Conservation (phyloP, 257 asterid genomes). For the Eustoma russellianum region DNA sequence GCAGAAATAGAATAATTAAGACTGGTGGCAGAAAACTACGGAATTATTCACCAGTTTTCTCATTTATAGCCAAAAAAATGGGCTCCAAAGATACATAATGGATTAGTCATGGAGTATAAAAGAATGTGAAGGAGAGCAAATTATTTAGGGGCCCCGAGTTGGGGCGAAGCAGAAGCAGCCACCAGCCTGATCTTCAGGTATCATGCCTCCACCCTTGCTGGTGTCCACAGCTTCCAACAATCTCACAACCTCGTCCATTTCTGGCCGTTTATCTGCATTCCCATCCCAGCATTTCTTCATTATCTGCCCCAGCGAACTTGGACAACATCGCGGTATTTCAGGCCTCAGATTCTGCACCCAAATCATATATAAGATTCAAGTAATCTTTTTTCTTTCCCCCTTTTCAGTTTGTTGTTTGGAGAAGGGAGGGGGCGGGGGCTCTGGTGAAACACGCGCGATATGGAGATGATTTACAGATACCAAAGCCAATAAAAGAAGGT, state of each 20-base stretch:
- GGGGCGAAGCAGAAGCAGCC: constrained; percentile 80
- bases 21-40: too few relatives aligned
- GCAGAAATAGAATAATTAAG: too few relatives aligned
- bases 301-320: constrained; percentile 42
- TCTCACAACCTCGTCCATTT: constrained; percentile 81
- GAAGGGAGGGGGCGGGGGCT: too few relatives aligned
- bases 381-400: too few relatives aligned
- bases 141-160: constrained; percentile 46
- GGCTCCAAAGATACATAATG: constrained; percentile 4
- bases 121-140: too few relatives aligned
- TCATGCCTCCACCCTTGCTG: constrained; percentile 92
- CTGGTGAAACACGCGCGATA: too few relatives aligned
- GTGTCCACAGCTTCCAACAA: constrained; percentile 75
- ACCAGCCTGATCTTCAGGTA: constrained; percentile 64
- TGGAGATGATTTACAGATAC: too few relatives aligned
- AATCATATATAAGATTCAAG: neutral
- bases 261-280: constrained; percentile 72
- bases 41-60: neutral
- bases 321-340: constrained; percentile 79
- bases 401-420: too few relatives aligned
- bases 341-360: constrained; percentile 56
- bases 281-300: constrained; percentile 87
- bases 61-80: constrained; percentile 11
- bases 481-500: too few relatives aligned
- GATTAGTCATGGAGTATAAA: too few relatives aligned